Conservation (phyloP, 306 rosid genomes). For the Leucaena leucocephala region DNA sequence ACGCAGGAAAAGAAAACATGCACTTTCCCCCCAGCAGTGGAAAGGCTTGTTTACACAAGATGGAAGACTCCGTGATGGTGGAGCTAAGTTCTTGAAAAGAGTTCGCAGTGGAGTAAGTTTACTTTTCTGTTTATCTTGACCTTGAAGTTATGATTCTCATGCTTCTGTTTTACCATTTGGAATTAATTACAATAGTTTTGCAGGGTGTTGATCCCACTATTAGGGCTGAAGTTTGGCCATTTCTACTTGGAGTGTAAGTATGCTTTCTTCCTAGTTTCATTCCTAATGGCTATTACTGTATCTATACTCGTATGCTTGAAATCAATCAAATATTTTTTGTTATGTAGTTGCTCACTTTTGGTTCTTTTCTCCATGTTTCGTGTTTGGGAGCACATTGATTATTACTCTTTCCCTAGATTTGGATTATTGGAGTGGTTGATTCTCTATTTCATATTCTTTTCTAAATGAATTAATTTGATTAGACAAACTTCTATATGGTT, state of each 20-base stretch:
- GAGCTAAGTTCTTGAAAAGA: constrained; percentile 85
- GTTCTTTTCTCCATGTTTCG: constrained; percentile 25
- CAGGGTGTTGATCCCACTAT: constrained; percentile 96
- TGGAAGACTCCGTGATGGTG: constrained; percentile 84
- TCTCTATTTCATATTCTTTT: neutral
- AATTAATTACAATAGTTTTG: constrained; percentile 45
- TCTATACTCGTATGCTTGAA: constrained; percentile 23
- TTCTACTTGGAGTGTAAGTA: constrained; percentile 98
- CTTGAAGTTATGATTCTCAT: constrained; percentile 5
- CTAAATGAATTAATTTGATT: constrained; percentile 2
- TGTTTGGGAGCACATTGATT: constrained; percentile 17
- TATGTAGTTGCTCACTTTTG: constrained; percentile 2
- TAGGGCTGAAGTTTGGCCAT: constrained; percentile 98
- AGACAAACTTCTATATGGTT: constrained; percentile 28
- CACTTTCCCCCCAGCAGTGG: constrained; percentile 85
- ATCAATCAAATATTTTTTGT: neutral
- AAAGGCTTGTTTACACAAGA: constrained; percentile 72
- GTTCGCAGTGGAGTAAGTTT: constrained; percentile 99
- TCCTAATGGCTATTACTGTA: constrained; percentile 3
- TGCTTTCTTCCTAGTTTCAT: constrained; percentile 32
- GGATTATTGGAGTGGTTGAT: neutral
- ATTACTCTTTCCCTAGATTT: constrained; percentile 19
- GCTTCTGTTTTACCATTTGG: constrained; percentile 27
- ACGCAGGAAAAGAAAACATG: constrained; percentile 88
- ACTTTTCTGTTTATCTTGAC: constrained; percentile 23